Evolutionary conservation across 2,329 filamentous ascomycete species (phyloP), one percentile per base, ranked within the genome.

Genomic region (Berkeleyomyces rouxiae): DNA sequence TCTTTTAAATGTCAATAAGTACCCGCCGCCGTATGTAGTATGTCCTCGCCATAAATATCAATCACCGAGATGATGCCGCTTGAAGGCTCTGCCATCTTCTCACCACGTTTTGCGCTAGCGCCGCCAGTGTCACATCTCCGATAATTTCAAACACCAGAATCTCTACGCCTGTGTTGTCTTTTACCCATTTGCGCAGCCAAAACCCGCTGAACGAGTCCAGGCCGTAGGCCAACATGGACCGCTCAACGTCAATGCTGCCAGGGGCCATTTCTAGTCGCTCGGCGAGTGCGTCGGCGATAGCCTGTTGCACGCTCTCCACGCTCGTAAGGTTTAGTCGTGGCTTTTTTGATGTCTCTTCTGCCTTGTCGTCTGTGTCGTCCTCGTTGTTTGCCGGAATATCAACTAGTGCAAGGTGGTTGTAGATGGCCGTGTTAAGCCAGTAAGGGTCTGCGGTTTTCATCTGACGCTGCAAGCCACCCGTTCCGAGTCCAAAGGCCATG

Each of bases 161-260:
- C 59, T 77, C 72, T 0, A 75, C 75, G 2, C 72, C 71, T 13
- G 75, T 76, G 65, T 76, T 75, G 58, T 73, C 71, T 1, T 73
- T 70, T 4, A 81, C 73, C 77, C 78, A 80, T 66, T 75, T 79
- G n/a, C 78, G 73, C 6, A 80, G 70, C 9, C 75, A 76, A n/a
- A 81, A 76, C 1, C 78, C 78, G 4, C 79, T 75, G 6, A 81
- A 71, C 0, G 77, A 79, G 69, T 81, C 79, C 5, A 81, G 75
- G 0, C 78, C 79, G 64, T 80, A 81, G 3, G 73, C 74, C 40
- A 71, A 73, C 3, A 75, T 72, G 1, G 75, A 69, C 62, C 71
- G 72, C 40, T 69, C 68, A 43, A 70, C 67, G 65, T 79, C 75
- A n/a, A 79, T 72, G 58, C 78, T 76, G 57, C 74, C 73, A 0